Conservation (phyloP, 768 basidiomycete genomes). For the Lyophyllum shimeji region DNA sequence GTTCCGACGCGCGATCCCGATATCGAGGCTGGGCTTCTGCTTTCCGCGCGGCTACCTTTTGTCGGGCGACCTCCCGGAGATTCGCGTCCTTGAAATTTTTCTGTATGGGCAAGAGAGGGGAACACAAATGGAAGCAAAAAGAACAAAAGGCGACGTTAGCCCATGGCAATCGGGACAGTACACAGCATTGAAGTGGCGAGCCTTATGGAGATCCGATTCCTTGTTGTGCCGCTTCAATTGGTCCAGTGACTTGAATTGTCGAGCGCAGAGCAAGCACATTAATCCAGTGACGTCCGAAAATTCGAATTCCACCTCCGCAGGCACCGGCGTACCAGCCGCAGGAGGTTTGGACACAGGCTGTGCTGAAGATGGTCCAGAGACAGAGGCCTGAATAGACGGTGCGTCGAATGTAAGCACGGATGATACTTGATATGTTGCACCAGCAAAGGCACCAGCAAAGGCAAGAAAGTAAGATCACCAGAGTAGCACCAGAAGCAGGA, state of each 20-base stretch:
- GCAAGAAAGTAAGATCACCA: slow-evolving; percentile 34
- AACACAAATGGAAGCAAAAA: slow-evolving; percentile 12
- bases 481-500: slow-evolving; percentile 22
- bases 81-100: slow-evolving; percentile 80
- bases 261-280: slow-evolving; percentile 87
- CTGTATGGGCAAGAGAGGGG: slow-evolving; percentile 42
- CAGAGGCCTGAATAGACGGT: slow-evolving; percentile 25
- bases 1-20: slow-evolving; percentile 92
- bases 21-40: slow-evolving; percentile 68
- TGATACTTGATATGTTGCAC: slow-evolving; percentile 18
- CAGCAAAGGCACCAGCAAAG: slow-evolving; percentile 20
- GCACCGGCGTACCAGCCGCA: slow-evolving; percentile 26
- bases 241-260: slow-evolving; percentile 89
- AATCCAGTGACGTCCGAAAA: slow-evolving; percentile 75
- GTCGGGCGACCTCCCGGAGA: slow-evolving; percentile 70
- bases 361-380: slow-evolving; percentile 17
- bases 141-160: slow-evolving; percentile 31
- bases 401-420: slow-evolving; percentile 26
- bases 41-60: slow-evolving; percentile 57
- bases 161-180: slow-evolving; percentile 21
- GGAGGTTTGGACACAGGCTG: slow-evolving; percentile 17
- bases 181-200: slow-evolving; percentile 44
- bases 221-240: slow-evolving; percentile 88
- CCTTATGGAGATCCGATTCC: slow-evolving; percentile 97
- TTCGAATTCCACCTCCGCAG: slow-evolving; percentile 68